phyloP scores from a whole-genome alignment of 768 basidiomycete species.

The Suillus subaureus region DNA sequence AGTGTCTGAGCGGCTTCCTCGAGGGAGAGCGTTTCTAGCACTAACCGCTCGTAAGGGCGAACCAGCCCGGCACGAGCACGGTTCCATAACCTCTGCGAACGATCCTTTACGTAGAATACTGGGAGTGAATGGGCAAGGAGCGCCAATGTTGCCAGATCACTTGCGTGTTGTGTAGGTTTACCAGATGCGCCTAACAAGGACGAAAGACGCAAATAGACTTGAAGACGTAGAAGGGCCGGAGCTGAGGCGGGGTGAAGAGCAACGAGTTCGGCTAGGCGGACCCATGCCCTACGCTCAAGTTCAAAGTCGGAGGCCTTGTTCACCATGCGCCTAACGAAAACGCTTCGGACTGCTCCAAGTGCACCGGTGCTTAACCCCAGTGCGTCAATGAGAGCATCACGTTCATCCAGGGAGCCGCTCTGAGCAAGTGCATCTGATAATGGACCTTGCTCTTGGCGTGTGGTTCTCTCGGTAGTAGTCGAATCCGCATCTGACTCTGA shows the following conservation, averaged over 20 bases:
- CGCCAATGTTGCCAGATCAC: constrained; percentile 59
- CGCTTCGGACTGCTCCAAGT: constrained; percentile 36
- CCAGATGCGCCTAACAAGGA: constrained; percentile 17
- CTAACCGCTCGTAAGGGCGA: constrained; percentile 54
- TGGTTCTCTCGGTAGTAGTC: constrained; percentile 30
- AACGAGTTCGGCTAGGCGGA: constrained; percentile 50
- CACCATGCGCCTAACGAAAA: constrained; percentile 13
- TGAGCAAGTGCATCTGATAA: constrained; percentile 33
- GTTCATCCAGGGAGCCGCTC: constrained; percentile 42
- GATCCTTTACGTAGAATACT: constrained; percentile 36
- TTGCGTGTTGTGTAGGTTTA: constrained; percentile 33
- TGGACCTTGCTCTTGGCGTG: constrained; percentile 21
- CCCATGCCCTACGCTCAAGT: constrained; percentile 52
- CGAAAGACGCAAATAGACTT: constrained; percentile 57
- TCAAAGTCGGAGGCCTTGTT: constrained; percentile 20
- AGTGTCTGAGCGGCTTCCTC: constrained; percentile 54
- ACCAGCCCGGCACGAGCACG: constrained; percentile 33
- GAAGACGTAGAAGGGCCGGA: constrained; percentile 43
- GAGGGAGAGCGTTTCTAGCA: constrained; percentile 51
- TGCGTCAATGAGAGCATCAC: constrained; percentile 38
- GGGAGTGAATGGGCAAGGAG: constrained; percentile 52
- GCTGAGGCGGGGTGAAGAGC: constrained; percentile 34
- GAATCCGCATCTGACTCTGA: constrained; percentile 31
- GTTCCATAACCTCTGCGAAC: constrained; percentile 49
- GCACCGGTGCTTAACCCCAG: constrained; percentile 42